These are phyloP conservation scores for Choricystis sp. DNA, from an alignment of 139 green algal species.

Conservation along the genomic window DNA sequence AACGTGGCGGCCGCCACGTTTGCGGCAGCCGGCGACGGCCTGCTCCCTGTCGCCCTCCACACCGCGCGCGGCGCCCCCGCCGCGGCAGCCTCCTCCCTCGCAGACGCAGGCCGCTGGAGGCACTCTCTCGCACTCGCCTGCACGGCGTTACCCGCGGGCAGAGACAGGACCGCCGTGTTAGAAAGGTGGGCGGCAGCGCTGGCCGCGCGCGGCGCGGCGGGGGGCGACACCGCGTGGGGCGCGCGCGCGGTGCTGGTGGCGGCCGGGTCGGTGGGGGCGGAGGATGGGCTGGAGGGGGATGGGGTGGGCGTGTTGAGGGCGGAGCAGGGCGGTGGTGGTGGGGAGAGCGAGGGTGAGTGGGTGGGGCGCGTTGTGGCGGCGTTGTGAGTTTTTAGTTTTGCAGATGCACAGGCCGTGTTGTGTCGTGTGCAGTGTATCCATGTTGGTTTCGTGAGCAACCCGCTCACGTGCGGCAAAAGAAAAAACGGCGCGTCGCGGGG, in stretches of 20 bases:
- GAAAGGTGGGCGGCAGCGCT: background rate
- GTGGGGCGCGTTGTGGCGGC: background rate
- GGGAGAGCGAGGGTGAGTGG: background rate
- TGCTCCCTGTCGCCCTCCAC: slow-evolving; percentile 62
- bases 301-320: too few species aligned
- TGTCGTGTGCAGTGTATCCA: too few species aligned
- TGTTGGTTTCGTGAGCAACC: too few species aligned
- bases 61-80: slow-evolving; percentile 31
- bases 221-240: too few species aligned
- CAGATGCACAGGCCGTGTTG: too few species aligned
- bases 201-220: too few species aligned
- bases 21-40: slow-evolving; percentile 45
- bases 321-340: background rate
- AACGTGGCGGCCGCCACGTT: slow-evolving; percentile 65
- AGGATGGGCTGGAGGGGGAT: background rate
- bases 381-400: background rate
- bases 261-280: too few species aligned
- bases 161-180: too few species aligned
- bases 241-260: background rate
- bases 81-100: background rate
- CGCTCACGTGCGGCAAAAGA: too few species aligned
- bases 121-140: background rate
- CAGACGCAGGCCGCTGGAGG: background rate
- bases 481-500: too few species aligned
- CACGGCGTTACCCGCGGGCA: background rate